These are phyloP conservation scores for Dioscorea dumetorum DNA, from an alignment of 106 monocot genomes.

Conservation along the genomic window DNA sequence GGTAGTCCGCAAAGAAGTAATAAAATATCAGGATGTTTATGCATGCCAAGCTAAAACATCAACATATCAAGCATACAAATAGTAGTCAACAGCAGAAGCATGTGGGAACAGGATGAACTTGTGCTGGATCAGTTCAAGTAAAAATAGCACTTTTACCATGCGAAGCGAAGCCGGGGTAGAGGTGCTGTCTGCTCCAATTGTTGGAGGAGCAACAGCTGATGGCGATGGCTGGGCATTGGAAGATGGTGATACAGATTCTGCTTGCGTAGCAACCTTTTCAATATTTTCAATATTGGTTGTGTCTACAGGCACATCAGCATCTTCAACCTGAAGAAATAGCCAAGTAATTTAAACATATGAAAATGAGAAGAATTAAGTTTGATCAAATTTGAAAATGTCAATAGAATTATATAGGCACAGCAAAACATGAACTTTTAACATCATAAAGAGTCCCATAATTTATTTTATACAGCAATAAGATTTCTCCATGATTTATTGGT, in stretches of 20 bases:
- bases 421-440: no score
- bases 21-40: no score
- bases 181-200: constrained; percentile 20
- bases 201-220: constrained; percentile 27
- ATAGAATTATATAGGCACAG: no score
- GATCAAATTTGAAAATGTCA: no score
- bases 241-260: constrained; percentile 54
- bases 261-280: constrained; percentile 38
- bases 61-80: no score
- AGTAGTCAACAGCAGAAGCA: no score
- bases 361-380: neutral
- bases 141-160: constrained; percentile 35
- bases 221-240: constrained; percentile 29
- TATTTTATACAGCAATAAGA: no score
- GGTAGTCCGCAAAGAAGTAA: no score
- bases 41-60: no score
- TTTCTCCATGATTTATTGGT: no score
- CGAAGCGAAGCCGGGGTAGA: constrained; percentile 75
- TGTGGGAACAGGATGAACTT: no score
- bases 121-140: neutral
- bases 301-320: constrained; percentile 37
- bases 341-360: neutral
- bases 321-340: constrained; percentile 40
- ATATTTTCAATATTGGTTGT: constrained; percentile 27
- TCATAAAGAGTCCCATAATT: no score